These are phyloP conservation scores for Eucommia ulmoides DNA, from an alignment of 257 asterid species.

Conservation along the genomic window DNA sequence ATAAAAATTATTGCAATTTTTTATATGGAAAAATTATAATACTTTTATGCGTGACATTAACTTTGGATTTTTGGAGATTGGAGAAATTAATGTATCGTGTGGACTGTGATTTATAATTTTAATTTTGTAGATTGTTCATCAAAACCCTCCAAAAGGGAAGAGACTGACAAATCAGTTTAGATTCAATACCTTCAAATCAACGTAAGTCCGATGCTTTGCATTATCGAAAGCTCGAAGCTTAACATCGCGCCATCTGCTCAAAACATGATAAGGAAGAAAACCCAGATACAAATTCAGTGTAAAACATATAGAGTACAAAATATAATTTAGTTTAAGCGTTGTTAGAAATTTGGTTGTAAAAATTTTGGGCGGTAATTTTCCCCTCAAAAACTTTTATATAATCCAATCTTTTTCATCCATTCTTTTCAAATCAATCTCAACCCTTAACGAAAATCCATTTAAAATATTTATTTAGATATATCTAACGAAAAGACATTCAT, in stretches of 20 bases:
- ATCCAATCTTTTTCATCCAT: too few relatives aligned
- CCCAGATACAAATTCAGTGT: not conserved
- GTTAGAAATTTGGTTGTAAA: not conserved
- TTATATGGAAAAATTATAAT: not conserved
- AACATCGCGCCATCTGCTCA: constrained; percentile 18
- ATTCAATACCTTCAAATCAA: constrained; percentile 13
- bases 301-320: not conserved
- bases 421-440: too few relatives aligned
- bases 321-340: not conserved
- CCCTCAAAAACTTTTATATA: too few relatives aligned
- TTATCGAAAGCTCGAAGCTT: constrained; percentile 19
- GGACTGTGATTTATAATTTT: not conserved
- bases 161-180: not conserved
- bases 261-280: not conserved
- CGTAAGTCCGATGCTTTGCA: constrained; percentile 18
- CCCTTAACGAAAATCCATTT: too few relatives aligned
- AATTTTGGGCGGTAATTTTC: too few relatives aligned
- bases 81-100: not conserved
- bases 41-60: not conserved
- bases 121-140: not conserved
- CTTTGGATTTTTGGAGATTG: not conserved
- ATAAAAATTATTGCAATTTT: not conserved
- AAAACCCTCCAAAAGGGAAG: not conserved
- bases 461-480: not conserved
- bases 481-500: not conserved